Evolutionary conservation across 805 yeast species (phyloP).

Genomic region (Starmerella geochares): DNA sequence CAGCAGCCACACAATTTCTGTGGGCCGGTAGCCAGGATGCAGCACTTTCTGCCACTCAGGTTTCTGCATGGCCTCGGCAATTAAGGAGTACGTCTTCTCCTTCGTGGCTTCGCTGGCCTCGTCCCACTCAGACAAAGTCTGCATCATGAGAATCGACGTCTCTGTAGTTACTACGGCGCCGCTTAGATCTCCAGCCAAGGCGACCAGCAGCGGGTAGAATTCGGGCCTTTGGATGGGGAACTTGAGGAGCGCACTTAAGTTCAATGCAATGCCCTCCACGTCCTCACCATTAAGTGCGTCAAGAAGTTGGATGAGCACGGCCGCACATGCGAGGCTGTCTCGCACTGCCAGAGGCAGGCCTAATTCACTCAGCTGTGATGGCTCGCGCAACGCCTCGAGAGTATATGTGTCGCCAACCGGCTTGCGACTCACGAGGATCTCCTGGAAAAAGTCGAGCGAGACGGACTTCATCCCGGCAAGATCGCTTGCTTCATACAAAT

Average conservation of each 20-base stretch:
- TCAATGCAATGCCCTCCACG: not conserved
- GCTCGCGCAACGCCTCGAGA: slow-evolving; percentile 7
- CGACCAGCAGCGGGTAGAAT: slow-evolving; percentile 23
- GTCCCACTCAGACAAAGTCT: slow-evolving; percentile 14
- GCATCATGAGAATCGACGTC: slow-evolving; percentile 12
- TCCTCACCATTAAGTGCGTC: slow-evolving; percentile 11
- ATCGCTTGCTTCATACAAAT: slow-evolving; percentile 17
- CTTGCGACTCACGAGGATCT: slow-evolving; percentile 7
- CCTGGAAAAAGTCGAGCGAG: slow-evolving; percentile 19
- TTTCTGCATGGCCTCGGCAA: slow-evolving; percentile 6
- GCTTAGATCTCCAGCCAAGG: slow-evolving; percentile 19
- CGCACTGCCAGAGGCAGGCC: slow-evolving; percentile 13
- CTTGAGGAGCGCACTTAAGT: slow-evolving; percentile 10
- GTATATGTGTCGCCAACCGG: slow-evolving; percentile 12
- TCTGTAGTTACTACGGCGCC: slow-evolving; percentile 3
- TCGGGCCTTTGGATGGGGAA: slow-evolving; percentile 15
- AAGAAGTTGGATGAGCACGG: slow-evolving; percentile 16
- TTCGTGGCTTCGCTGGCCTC: slow-evolving; percentile 2
- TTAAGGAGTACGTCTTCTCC: not conserved
- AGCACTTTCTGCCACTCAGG: slow-evolving; percentile 10
- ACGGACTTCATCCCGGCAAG: slow-evolving; percentile 4
- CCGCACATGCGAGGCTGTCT: slow-evolving; percentile 20
- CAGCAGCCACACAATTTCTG: slow-evolving; percentile 9
- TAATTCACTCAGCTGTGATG: not conserved
- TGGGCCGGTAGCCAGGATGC: not conserved